Evolutionary conservation across 2,329 filamentous ascomycete species (phyloP), one percentile per base, ranked within the genome.

Genomic region (Fusarium fracticaudum): DNA sequence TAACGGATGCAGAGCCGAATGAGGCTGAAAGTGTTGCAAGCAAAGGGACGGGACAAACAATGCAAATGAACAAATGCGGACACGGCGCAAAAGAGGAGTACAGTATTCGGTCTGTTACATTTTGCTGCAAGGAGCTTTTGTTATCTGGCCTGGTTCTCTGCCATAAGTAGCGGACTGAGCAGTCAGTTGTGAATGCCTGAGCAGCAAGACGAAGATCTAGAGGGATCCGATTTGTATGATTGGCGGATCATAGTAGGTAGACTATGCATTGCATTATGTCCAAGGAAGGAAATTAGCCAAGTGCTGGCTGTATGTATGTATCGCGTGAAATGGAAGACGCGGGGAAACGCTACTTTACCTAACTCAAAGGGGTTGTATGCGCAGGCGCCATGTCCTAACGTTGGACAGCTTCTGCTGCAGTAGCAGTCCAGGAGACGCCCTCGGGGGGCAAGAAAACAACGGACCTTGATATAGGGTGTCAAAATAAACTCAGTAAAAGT

Each of bases 21-120:
- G 64, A 75, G 72, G 64, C 64, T 74, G 60, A 63, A 61, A 38
- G 26, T 45, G 37, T 24, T 59, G 50, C 24, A n/a, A 24, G 17
- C 17, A 47, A 20, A 14, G 48, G 60, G 43, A 60, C 20, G 38
- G 60, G 37, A 60, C 20, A 33, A 48, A 4, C 20, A 38, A 53
- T 65, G 14, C 24, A 53, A 40, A 41, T 48, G 50, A 59, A 50
- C 38, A 38, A 51, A 38, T 45, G 38, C 40, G 31, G 29, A 48
- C 35, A 60, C 41, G 29, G 26, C 33, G 24, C 14, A 41, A 67
- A 20, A 60, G 43, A 62, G 24, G 12, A 47, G 29, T 10, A 9
- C 12, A 47, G 29, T 10, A 8, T 35, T 41, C 53, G n/a, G 18
- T 31, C 45, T 20, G 12, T 14, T 33, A 11, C 31, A 22, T 50